A percentile compares a stretch with the other conserved stretches of the same genome.
phyloP scores from a whole-genome alignment of 495 filamentous ascomycete genomes.

The Podospora australis region DNA sequence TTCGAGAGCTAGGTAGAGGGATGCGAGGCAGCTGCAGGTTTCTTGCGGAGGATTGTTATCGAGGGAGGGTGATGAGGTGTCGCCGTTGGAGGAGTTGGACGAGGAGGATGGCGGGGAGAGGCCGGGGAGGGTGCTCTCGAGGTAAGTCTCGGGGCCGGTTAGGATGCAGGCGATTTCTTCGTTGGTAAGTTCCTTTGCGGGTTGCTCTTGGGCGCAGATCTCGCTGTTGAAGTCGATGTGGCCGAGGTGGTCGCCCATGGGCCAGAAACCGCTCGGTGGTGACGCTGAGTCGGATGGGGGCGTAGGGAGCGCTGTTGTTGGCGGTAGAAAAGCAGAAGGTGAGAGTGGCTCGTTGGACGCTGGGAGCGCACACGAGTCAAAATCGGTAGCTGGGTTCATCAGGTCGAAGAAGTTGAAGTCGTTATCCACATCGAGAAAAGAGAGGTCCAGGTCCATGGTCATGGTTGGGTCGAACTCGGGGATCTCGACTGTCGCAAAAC shows the following conservation, averaged over 20 bases:
- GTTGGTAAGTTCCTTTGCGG: constrained; percentile 5
- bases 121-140: constrained; percentile 9
- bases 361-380: not conserved
- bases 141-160: not conserved
- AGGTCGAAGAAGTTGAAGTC: constrained; percentile 30
- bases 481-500: constrained; percentile 1
- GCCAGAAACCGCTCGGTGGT: constrained; percentile 1
- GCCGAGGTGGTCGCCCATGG: not conserved
- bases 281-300: not conserved
- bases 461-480: constrained; percentile 19
- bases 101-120: constrained; percentile 16
- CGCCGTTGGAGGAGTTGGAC: constrained; percentile 2
- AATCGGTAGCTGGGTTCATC: constrained; percentile 12
- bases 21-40: constrained; percentile 32
- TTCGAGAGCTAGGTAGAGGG: constrained; percentile 40
- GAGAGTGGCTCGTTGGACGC: not conserved
- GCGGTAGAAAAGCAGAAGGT: not conserved
- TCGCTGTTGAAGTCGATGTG: constrained; percentile 15
- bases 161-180: constrained; percentile 9
- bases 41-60: not conserved
- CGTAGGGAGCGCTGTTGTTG: not conserved
- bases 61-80: not conserved
- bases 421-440: constrained; percentile 28
- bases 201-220: not conserved
- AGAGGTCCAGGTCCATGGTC: constrained; percentile 27